Evolutionary conservation across 2,329 filamentous ascomycete genomes (phyloP).

Genomic region (Hymenoscyphus albidus): DNA sequence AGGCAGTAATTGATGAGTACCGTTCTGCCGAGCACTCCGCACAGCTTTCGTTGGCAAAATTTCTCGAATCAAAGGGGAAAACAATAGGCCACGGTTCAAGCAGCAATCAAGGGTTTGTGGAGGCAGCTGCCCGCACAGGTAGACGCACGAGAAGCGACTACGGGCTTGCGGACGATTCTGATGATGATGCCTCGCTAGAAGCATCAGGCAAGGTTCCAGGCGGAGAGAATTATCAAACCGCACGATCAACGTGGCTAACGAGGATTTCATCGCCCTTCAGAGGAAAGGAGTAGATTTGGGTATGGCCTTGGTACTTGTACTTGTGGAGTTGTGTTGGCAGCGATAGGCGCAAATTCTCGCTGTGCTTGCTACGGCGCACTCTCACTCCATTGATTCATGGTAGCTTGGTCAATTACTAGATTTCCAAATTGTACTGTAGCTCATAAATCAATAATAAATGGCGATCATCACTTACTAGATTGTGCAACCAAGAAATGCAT

Average conservation of each 20-base stretch:
- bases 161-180: background rate
- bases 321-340: background rate
- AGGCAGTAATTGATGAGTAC: conserved; percentile 1
- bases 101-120: background rate
- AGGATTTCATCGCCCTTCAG: background rate
- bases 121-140: background rate
- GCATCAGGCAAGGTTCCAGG: background rate
- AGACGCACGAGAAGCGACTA: conserved; percentile 1
- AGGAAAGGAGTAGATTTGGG: background rate
- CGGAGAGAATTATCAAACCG: background rate
- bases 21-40: background rate
- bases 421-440: background rate
- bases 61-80: background rate
- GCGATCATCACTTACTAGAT: background rate
- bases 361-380: no score
- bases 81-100: background rate
- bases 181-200: background rate
- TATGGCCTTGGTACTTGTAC: background rate
- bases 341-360: no score
- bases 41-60: background rate
- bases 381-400: background rate
- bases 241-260: background rate
- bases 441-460: background rate
- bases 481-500: background rate
- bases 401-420: background rate